A percentile compares a stretch with the other conserved stretches of the same genome.
These are phyloP conservation scores for Cyclotella kingstonii DNA, from an alignment of 108 stramenopile species.

Conservation along the genomic window DNA sequence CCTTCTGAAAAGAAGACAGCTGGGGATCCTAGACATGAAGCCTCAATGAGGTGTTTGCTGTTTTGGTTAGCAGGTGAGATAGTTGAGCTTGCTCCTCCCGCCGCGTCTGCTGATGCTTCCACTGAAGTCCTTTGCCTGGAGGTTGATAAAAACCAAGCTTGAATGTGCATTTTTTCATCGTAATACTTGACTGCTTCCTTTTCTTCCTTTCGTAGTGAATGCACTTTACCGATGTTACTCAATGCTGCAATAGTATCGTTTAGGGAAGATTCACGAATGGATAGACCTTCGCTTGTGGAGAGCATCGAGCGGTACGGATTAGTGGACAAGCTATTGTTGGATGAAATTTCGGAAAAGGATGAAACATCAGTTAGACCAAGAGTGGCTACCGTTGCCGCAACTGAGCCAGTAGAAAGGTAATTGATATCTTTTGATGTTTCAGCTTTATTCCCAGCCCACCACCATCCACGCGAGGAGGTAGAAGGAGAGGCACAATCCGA, in stretches of 20 bases:
- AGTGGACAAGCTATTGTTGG: constrained; percentile 10
- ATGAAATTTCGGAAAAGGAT: too few relatives aligned
- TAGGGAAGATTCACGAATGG: constrained; percentile 16
- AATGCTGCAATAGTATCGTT: constrained; percentile 69
- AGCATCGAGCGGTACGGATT: constrained; percentile 6
- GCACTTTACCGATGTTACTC: constrained; percentile 76
- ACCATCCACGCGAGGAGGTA: too few relatives aligned
- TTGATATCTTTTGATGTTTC: too few relatives aligned
- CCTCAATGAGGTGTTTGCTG: too few relatives aligned
- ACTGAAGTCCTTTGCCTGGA: constrained; percentile 35
- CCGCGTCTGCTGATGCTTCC: too few relatives aligned
- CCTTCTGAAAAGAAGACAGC: constrained; percentile 35
- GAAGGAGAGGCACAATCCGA: too few relatives aligned
- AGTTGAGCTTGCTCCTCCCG: too few relatives aligned
- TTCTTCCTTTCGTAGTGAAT: constrained; percentile 75
- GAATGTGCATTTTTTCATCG: constrained; percentile 67
- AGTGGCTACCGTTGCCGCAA: too few relatives aligned
- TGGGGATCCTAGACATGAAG: constrained; percentile 23
- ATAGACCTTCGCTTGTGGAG: neutral
- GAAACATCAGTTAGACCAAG: too few relatives aligned
- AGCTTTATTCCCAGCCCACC: too few relatives aligned
- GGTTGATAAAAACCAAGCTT: constrained; percentile 38
- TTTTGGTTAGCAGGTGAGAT: too few relatives aligned
- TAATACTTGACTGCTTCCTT: constrained; percentile 76
- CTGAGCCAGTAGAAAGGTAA: too few relatives aligned